Base-by-base conservation (phyloP, 1,284 basidiomycete species). In the Tylopilus sp. region DNA sequence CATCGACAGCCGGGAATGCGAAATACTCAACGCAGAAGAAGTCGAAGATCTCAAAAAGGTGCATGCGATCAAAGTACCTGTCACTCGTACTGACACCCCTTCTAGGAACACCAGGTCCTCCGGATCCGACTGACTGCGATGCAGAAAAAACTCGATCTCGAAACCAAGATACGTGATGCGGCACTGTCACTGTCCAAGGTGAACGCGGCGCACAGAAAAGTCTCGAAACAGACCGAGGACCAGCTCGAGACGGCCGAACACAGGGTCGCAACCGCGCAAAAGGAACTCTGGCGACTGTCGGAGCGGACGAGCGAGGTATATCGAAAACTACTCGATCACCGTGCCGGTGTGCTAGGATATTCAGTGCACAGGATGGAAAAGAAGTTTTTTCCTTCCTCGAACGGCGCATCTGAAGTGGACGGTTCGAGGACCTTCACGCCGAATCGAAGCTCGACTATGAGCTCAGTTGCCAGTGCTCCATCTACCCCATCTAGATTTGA, bases 41-140 rank as follows among this genome's bases (percentile, higher is more conserved):
- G 88, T 94, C n/a, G 93, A 95, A 59, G 88, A 89, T 48, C 81
- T 94, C 61, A 94, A 93, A 76, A 92, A 91, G 83, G 92, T 90
- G 60, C 44, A 78, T 72, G 17, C 28, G 19, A 29, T 56, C 57
- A 31, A 31, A 13, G 32, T 40, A 2, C 25, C 25, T 37, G 20
- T 19, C 41, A 3, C 32, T 24, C 45, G 28, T 52, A 26, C 26
- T 60, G 29, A 59, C 37, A 2, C 35, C 28, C 10, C 6, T 39
- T 45, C 25, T 42, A 92, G 89, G 89, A 92, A 69, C 75, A 88
- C 59, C 81, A 84, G 69, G 70, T 84, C 37, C 78, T 91, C 32
- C 73, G 78, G 28, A 79, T 85, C 11, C 80, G 88, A 29, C 72
- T 84, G 17, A 76, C 73, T 35, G 85, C 86, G 11, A 75, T 83